Evolutionary conservation across 495 filamentous ascomycete species (phyloP).

Genomic region (Penicillium antarcticum): DNA sequence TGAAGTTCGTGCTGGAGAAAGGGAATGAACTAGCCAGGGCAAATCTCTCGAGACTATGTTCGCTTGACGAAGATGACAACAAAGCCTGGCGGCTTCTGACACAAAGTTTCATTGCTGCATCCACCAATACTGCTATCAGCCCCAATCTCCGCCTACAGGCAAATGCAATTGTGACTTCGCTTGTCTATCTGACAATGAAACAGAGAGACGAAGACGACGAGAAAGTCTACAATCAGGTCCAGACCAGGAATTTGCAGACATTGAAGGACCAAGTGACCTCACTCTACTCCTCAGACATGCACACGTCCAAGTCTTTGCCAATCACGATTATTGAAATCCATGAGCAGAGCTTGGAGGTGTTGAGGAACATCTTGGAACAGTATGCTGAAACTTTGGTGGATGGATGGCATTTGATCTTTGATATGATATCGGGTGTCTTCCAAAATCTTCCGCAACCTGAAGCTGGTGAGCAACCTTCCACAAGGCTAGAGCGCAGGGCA

Average conservation of each 20-base stretch:
- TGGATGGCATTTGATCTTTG: conserved; percentile 84
- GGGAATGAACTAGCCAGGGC: conserved; percentile 71
- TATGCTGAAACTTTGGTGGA: conserved; percentile 77
- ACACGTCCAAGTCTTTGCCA: conserved; percentile 28
- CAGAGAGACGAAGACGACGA: conserved; percentile 27
- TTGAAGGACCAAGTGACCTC: conserved; percentile 54
- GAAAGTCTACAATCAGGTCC: conserved; percentile 48
- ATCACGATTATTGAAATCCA: conserved; percentile 75
- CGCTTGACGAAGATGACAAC: conserved; percentile 51
- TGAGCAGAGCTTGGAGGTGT: conserved; percentile 71
- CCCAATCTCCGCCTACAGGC: conserved; percentile 66
- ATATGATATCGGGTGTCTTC: conserved; percentile 82
- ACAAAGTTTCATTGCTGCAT: conserved; percentile 60
- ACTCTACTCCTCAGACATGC: conserved; percentile 41
- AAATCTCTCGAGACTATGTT: conserved; percentile 74
- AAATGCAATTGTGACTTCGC: conserved; percentile 68
- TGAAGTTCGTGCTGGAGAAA: conserved; percentile 76
- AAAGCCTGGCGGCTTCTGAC: conserved; percentile 77
- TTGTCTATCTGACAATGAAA: conserved; percentile 56
- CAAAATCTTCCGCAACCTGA: conserved; percentile 33
- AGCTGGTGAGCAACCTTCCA: conserved; percentile 12
- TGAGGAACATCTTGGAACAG: conserved; percentile 81
- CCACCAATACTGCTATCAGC: conserved; percentile 52
- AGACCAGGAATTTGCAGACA: conserved; percentile 67
- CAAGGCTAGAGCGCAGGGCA: conserved; percentile 18